Base-by-base conservation (phyloP, 768 basidiomycete genomes). In the Exidia glandulosa region DNA sequence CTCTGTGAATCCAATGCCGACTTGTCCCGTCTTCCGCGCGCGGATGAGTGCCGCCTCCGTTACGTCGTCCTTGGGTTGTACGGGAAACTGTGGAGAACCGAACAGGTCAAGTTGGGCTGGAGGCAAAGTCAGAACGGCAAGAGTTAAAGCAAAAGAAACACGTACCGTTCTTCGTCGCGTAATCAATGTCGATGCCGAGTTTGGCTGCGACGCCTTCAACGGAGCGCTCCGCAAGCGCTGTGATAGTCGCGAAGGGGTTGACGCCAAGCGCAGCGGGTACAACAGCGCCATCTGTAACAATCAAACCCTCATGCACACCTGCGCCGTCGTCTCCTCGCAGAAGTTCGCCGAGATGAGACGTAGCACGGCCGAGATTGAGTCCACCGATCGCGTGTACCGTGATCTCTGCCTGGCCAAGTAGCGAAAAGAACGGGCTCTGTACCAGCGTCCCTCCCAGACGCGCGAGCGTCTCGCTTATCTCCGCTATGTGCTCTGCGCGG, bases 381-480 rank as follows among this genome's bases (percentile, higher is more conserved):
- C 58, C 58, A 19, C 58, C 58, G 48, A 59, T 48, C 3, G 58
- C 41, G 32, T 59, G 58, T 29, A 59, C 58, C 16, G 41, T 59
- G 58, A 59, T 32, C 31, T 47, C 29, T 7, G 58, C 41, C 58
- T 59, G 57, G 23, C 34, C 34, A 10, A 59, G 41, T 14, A 48
- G 58, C 13, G 58, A n/a, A 25, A 12, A 59, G 41, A 59, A 59
- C 10, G 58, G 58, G 14, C 58, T 48, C 25, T 45, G 58, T 6
- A 59, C 58, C 13, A 47, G 37, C 31, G 58, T 59, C 25, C 58
- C 58, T 13, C 48, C 48, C 16, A 59, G 41, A 29, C 32, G 14
- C 37, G 58, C 58, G n/a, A 59, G 58, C 30, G 58, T 59, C 41
- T 59, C 58, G 58, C 48, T 50, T 10, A 59, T 30, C n/a, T 32